Conservation (phyloP, 2,329 filamentous ascomycete genomes). For the Aspergillus sp. region DNA sequence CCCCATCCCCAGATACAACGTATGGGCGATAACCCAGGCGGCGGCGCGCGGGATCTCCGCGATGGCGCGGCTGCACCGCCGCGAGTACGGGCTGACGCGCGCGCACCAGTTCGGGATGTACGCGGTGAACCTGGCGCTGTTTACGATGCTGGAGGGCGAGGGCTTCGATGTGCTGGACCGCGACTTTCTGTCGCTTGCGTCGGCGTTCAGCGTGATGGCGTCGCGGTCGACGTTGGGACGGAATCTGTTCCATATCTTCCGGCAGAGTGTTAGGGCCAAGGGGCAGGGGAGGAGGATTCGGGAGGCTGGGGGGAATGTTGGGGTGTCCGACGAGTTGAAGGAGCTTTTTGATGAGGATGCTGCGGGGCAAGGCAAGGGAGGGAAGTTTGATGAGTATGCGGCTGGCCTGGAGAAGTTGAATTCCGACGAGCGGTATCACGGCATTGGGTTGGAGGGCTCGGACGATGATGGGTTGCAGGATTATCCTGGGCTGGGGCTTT, state of each 20-base stretch:
- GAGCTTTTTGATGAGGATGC: slow-evolving; percentile 22
- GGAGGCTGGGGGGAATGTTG: slow-evolving; percentile 5
- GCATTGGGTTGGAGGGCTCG: slow-evolving; percentile 5
- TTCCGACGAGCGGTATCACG: slow-evolving; percentile 22
- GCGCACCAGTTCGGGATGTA: slow-evolving; percentile 31
- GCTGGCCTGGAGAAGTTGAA: slow-evolving; percentile 27
- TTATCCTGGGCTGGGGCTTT: slow-evolving; percentile 20
- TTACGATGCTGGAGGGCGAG: slow-evolving; percentile 21
- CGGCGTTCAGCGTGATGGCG: slow-evolving; percentile 25
- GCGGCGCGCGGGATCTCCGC: slow-evolving; percentile 23
- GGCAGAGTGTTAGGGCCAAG: slow-evolving; percentile 22
- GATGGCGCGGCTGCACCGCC: slow-evolving; percentile 21
- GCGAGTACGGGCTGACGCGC: slow-evolving; percentile 25
- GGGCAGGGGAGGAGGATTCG: slow-evolving; percentile 22
- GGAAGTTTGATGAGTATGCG: slow-evolving; percentile 22
- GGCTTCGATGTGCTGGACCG: slow-evolving; percentile 24
- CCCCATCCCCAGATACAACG: slow-evolving; percentile 13
- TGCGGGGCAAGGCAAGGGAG: slow-evolving; percentile 7
- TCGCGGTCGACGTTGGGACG: slow-evolving; percentile 24
- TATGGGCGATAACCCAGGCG: slow-evolving; percentile 14
- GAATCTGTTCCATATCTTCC: slow-evolving; percentile 28
- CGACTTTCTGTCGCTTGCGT: slow-evolving; percentile 26
- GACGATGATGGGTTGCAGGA: slow-evolving; percentile 13
- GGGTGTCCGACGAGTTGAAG: slow-evolving; percentile 23
- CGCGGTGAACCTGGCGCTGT: slow-evolving; percentile 29